Evolutionary conservation across 352 stramenopile genomes (phyloP).

Genomic region (Globisporangium irregulare): DNA sequence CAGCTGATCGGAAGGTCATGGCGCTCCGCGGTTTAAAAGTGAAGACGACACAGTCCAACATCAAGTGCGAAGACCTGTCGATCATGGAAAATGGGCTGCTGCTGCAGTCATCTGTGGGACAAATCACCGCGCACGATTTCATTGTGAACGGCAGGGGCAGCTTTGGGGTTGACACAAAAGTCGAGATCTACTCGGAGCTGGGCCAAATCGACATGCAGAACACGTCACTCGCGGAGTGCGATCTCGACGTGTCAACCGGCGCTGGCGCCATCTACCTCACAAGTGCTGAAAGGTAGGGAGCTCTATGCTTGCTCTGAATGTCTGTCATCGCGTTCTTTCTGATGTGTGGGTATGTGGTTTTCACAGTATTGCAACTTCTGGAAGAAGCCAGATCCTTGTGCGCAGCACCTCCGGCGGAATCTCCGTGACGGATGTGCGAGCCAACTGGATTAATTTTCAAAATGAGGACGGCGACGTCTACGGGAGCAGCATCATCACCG

Average conservation of each 20-base stretch:
- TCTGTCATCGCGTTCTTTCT: background rate
- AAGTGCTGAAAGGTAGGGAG: conserved; percentile 36
- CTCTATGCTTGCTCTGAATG: background rate
- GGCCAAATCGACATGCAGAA: conserved; percentile 44
- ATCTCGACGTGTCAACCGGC: conserved; percentile 45
- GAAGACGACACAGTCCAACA: conserved; percentile 42
- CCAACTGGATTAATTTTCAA: conserved; percentile 60
- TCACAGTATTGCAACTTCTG: conserved; percentile 38
- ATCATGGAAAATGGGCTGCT: conserved; percentile 32
- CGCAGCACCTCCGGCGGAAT: conserved; percentile 51
- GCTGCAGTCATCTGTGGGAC: conserved; percentile 42
- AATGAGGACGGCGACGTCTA: conserved; percentile 45
- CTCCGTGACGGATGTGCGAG: conserved; percentile 32
- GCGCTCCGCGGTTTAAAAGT: conserved; percentile 32
- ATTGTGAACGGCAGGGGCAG: conserved; percentile 35
- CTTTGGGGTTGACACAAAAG: conserved; percentile 25
- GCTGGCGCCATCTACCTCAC: conserved; percentile 43
- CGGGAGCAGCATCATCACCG: conserved; percentile 28
- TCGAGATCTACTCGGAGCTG: conserved; percentile 40
- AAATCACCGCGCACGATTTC: conserved; percentile 45
- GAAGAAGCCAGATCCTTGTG: conserved; percentile 46
- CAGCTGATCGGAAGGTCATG: conserved; percentile 15
- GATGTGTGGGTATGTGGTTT: background rate
- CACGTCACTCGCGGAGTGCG: conserved; percentile 48
- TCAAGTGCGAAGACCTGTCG: conserved; percentile 39